Evolutionary conservation across 2,329 filamentous ascomycete genomes (phyloP), one percentile per base, ranked within the genome.

Genomic region (Claviceps sp.): DNA sequence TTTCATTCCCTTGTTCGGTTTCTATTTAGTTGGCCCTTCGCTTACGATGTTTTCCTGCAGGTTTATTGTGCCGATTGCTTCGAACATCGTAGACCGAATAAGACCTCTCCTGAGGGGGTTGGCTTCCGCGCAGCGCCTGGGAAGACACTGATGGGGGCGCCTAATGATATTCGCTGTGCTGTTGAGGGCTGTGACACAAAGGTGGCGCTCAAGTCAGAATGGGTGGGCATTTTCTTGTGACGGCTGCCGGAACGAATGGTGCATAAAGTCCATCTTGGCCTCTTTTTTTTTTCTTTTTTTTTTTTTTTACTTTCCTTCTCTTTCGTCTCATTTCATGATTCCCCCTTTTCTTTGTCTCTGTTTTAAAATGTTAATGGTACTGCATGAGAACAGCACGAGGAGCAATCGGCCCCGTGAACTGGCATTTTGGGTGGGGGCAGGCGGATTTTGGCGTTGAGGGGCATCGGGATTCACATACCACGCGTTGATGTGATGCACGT

Each of bases 41-140:
- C n/a, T 34, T 20, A 16, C n/a, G 29, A 14, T 26, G 6, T 45
- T 9, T 9, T 3, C 23, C 52, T 54, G 46, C 55, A 83, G 80
- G 80, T 83, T 14, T 84, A 80, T 60, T 84, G 80, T 65, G 75
- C 74, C 53, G 69, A 70, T 8, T 84, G 80, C 64, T 83, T 73
- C 57, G 78, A 83, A 51, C 72, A 75, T 55, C 76, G 80, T 46
- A 71, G 64, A 26, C 67, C 70, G 3, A 64, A 64, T 7, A 70
- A 68, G 50, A 47, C 62, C 11, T 58, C 58, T 5, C 62, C 60
- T 26, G 45, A 55, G 4, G 66, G 65, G 5, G 64, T 68, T 0
- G 68, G 67, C 13, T 77, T 76, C 57, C 64, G 68, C 52, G 54
- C 58, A 26, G 54, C 63, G 5, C 56, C 58, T 0, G 64, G 62